Evolutionary conservation across 1,284 basidiomycete species (phyloP).

Genomic region (Trichosporon sp.): DNA sequence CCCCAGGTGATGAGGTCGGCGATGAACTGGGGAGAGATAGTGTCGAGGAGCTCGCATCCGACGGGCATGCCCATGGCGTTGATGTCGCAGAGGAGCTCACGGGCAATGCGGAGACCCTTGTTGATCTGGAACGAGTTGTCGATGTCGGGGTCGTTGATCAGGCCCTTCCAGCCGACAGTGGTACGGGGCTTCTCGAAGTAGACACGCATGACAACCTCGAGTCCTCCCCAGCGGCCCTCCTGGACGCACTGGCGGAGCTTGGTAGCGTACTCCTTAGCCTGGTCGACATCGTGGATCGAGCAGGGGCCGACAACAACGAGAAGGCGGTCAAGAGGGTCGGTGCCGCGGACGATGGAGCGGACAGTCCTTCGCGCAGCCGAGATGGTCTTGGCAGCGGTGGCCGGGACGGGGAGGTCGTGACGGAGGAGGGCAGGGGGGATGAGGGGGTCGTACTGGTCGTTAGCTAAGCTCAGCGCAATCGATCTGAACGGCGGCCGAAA

Average conservation of each 20-base stretch:
- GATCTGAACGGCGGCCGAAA: background rate
- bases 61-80: constrained; percentile 81
- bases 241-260: constrained; percentile 67
- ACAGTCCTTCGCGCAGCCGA: constrained; percentile 74
- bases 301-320: constrained; percentile 94
- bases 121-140: constrained; percentile 71
- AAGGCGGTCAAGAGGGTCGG: constrained; percentile 70
- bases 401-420: constrained; percentile 69
- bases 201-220: constrained; percentile 91
- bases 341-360: constrained; percentile 75
- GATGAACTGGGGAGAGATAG: constrained; percentile 79
- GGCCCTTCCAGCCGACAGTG: constrained; percentile 93
- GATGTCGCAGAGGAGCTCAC: constrained; percentile 82
- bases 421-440: constrained; percentile 85
- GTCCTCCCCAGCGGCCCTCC: constrained; percentile 68
- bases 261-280: constrained; percentile 87
- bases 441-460: constrained; percentile 82
- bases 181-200: constrained; percentile 73
- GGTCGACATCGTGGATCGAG: constrained; percentile 87
- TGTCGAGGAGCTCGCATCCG: constrained; percentile 79
- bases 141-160: constrained; percentile 72
- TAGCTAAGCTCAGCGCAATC: background rate
- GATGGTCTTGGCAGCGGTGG: constrained; percentile 64
- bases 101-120: constrained; percentile 89
- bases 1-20: constrained; percentile 97